Evolutionary conservation across 495 filamentous ascomycete genomes (phyloP).

Genomic region (Penicillium canariense): DNA sequence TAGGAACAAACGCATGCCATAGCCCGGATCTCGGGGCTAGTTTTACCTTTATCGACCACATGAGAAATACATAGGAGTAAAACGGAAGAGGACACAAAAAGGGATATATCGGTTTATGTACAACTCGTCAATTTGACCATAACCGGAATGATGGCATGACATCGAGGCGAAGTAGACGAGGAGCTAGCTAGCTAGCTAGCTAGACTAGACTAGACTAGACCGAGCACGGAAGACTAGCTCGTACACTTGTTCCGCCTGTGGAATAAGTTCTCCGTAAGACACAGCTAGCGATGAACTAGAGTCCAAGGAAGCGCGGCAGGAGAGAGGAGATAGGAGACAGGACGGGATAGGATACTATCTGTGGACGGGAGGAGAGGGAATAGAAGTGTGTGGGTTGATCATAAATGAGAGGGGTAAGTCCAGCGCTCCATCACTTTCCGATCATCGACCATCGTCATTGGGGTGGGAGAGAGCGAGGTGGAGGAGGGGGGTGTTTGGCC

Average conservation of each 20-base stretch:
- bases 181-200: no score
- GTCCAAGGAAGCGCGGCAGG: not conserved
- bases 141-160: not conserved
- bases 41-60: not conserved
- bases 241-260: no score
- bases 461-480: not conserved
- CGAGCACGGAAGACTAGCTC: not conserved
- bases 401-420: not conserved
- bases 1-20: not conserved
- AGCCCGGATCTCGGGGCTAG: no score
- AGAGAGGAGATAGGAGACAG: not conserved
- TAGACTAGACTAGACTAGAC: no score
- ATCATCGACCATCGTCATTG: not conserved
- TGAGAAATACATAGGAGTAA: no score
- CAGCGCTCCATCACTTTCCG: not conserved
- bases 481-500: not conserved
- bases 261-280: not conserved
- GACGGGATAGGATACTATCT: not conserved
- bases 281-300: not conserved
- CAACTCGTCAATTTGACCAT: not conserved
- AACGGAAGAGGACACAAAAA: no score
- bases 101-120: no score
- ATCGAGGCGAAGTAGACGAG: not conserved
- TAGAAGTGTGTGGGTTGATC: not conserved
- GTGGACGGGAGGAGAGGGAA: not conserved